Percentiles rank a stretch among this genome's conserved stretches.
Evolutionary conservation across 2,329 filamentous ascomycete species (phyloP).

Genomic region (Allantophomopsis lycopodina): DNA sequence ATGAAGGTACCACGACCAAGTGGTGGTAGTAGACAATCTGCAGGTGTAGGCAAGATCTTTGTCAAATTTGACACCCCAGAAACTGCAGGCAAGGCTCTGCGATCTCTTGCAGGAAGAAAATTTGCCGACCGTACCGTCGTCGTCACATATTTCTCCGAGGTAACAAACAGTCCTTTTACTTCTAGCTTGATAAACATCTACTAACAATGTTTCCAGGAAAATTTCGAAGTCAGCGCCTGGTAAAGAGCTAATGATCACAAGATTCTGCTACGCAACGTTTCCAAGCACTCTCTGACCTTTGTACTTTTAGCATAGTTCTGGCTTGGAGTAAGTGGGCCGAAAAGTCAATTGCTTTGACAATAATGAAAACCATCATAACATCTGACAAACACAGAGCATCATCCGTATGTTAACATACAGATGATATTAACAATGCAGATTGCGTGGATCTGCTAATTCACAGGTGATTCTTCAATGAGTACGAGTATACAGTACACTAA

Average conservation of each 20-base stretch:
- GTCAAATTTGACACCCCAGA: conserved; percentile 79
- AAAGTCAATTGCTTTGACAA: no score
- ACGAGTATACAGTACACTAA: no score
- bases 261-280: no score
- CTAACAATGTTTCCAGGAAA: conserved; percentile 48
- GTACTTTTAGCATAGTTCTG: no score
- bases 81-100: conserved; percentile 70
- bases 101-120: conserved; percentile 84
- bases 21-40: conserved; percentile 68
- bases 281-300: no score
- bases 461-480: no score
- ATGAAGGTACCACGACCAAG: conserved; percentile 85
- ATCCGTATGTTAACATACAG: no score
- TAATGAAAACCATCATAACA: no score
- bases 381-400: no score
- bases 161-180: conserved; percentile 22
- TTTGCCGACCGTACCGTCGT: conserved; percentile 96
- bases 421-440: no score
- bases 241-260: conserved; percentile 6
- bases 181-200: conserved; percentile 1
- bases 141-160: conserved; percentile 91
- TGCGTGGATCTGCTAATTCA: no score
- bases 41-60: conserved; percentile 94
- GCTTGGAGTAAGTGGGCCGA: no score
- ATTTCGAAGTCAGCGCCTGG: conserved; percentile 53